Base-by-base conservation (phyloP, 2,329 filamentous ascomycete genomes). In the Nigrospora sphaerica region DNA sequence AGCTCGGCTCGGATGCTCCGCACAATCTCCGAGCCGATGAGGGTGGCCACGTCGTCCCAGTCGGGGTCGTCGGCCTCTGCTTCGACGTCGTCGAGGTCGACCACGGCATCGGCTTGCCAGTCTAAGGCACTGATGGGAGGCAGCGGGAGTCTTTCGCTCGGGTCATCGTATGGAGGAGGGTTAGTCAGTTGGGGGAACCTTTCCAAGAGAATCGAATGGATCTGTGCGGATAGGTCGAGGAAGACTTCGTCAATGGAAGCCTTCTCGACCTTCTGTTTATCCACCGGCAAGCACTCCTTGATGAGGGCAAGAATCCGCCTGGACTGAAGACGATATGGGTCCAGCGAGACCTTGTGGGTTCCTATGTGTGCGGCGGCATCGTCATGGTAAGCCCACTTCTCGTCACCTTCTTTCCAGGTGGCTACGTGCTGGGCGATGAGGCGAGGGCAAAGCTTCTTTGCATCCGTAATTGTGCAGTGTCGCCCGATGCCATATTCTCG, bases 181-280 rank as follows among this genome's bases (percentile, higher is more conserved):
- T 72, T 74, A 28, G 64, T 62, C 42, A 97, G 67, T 62, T 93
- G 85, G 0, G 88, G 82, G 63, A 89, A 95, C 44, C 87, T 73
- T 54, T 87, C 75, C 36, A 95, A 66, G 42, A 98, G 69, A 28
- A 86, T 73, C 2, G 75, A 75, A 63, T 95, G 87, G 3, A 96
- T 78, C 50, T 96, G 86, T 1, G 86, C 84, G 11, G 89, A 95
- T 42, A 98, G 67, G 65, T 98, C 93, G 49, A 97, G 71, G 60
- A 96, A 98, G 10, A 96, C 90, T 66, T 98, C 93, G 62, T 98
- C 93, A 46, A 97, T 87, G 59, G 89, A 85, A 16, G 92, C 93
- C 63, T 97, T 98, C 70, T 98, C 92, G 39, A 96, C 81, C 57
- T 76, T 81, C 61, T 89, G 86, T 50, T 82, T 62, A 38, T 78